Percentiles rank a stretch among this genome's conserved stretches.
phyloP scores from a whole-genome alignment of 495 filamentous ascomycete species.

The Xeromyces bisporus region DNA sequence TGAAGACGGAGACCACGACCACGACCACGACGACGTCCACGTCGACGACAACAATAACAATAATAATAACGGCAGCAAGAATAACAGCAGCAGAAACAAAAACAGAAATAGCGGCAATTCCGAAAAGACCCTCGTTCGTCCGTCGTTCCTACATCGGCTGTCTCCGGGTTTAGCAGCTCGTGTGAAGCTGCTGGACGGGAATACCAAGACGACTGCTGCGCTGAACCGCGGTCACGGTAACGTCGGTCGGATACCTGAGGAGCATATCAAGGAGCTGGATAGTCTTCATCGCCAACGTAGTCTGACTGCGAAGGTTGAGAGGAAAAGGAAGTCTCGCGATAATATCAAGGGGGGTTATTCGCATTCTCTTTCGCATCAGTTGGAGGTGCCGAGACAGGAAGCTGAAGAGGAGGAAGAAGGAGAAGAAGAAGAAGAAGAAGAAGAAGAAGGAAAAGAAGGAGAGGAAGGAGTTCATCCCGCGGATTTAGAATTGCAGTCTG shows the following conservation, averaged over 20 bases:
- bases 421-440: constrained; percentile 1
- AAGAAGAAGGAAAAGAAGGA: constrained; percentile 4
- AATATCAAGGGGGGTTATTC: constrained; percentile 9
- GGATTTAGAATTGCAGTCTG: neutral
- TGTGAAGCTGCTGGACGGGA: constrained; percentile 53
- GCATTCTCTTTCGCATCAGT: neutral
- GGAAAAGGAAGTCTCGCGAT: constrained; percentile 48
- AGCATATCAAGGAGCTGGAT: constrained; percentile 53
- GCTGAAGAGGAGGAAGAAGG: constrained; percentile 2
- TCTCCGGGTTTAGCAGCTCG: constrained; percentile 64
- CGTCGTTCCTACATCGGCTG: constrained; percentile 26
- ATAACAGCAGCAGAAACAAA: too few relatives aligned
- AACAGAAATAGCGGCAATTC: constrained; percentile 7
- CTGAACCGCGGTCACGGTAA: constrained; percentile 23
- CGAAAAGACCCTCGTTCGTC: constrained; percentile 15
- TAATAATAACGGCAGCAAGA: too few relatives aligned
- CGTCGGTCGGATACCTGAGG: constrained; percentile 58
- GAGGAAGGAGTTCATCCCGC: neutral
- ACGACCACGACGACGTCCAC: constrained; percentile 1
- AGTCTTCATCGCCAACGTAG: constrained; percentile 33
- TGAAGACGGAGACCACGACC: constrained; percentile 14
- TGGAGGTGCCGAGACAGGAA: constrained; percentile 9
- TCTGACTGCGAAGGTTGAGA: constrained; percentile 37
- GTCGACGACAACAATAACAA: too few relatives aligned
- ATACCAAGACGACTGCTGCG: constrained; percentile 26